These are phyloP conservation scores for Angophora floribunda DNA, from an alignment of 345 rosid genomes.

Conservation along the genomic window DNA sequence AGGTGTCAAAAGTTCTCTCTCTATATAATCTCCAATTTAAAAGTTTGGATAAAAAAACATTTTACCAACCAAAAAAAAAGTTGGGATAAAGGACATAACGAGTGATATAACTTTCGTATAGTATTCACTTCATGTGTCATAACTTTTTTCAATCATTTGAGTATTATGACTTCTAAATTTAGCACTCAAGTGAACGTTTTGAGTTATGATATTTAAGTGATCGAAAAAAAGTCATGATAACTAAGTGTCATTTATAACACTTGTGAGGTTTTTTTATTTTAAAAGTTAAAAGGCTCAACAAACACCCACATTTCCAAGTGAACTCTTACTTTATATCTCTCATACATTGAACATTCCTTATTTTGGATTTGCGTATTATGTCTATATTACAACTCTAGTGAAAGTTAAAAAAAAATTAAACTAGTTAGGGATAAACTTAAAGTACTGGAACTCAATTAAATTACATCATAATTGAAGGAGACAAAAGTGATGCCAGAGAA, in stretches of 20 bases:
- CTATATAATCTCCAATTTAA: rapidly evolving
- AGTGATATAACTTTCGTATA: no score
- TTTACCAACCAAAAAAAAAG: no score
- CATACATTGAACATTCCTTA: background rate
- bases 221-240: background rate
- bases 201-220: no score
- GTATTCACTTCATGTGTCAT: background rate
- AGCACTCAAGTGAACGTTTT: background rate
- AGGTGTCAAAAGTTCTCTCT: background rate
- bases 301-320: background rate
- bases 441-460: background rate
- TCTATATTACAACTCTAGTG: background rate
- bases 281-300: background rate
- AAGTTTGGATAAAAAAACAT: background rate
- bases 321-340: background rate
- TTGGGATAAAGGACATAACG: no score
- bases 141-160: background rate
- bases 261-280: background rate
- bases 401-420: background rate
- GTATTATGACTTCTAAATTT: background rate
- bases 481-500: background rate
- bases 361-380: background rate
- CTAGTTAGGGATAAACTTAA: background rate
- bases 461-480: background rate
- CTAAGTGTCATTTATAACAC: background rate